Evolutionary conservation across 2,329 filamentous ascomycete species (phyloP).

Genomic region (Diaporthe vaccinii): DNA sequence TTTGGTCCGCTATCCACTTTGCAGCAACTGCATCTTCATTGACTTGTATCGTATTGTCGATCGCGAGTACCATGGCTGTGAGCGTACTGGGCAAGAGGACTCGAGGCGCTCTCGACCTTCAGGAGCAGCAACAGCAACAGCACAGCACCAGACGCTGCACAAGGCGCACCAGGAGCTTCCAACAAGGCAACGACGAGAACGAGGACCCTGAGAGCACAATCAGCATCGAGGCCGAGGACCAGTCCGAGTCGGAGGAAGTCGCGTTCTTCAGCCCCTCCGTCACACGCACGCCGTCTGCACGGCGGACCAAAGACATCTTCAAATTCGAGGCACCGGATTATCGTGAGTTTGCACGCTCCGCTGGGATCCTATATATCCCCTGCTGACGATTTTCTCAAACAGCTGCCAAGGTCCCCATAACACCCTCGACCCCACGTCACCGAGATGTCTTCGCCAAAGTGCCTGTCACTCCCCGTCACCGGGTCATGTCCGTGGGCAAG

Average conservation of each 20-base stretch:
- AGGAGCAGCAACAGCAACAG: slow-evolving; percentile 53
- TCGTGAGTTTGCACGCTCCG: slow-evolving; percentile 38
- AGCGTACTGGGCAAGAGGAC: slow-evolving; percentile 51
- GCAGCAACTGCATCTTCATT: slow-evolving; percentile 16
- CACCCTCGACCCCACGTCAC: slow-evolving; percentile 81
- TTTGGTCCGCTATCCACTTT: slow-evolving; percentile 34
- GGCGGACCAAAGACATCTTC: slow-evolving; percentile 36
- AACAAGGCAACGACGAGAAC: slow-evolving; percentile 75
- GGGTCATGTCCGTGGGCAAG: slow-evolving; percentile 82
- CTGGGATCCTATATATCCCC: background rate
- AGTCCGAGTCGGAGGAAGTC: slow-evolving; percentile 53
- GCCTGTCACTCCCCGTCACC: slow-evolving; percentile 85
- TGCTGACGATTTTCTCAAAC: slow-evolving; percentile 41
- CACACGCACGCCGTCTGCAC: slow-evolving; percentile 41
- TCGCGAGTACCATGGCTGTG: slow-evolving; percentile 45
- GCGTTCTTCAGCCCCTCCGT: slow-evolving; percentile 47
- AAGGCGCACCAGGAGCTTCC: slow-evolving; percentile 50
- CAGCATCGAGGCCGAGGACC: slow-evolving; percentile 60
- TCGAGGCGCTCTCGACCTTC: slow-evolving; percentile 30
- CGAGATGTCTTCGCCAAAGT: slow-evolving; percentile 81
- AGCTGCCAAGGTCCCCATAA: slow-evolving; percentile 65
- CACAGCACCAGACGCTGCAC: slow-evolving; percentile 61
- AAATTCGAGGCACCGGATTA: slow-evolving; percentile 42
- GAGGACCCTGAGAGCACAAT: slow-evolving; percentile 64
- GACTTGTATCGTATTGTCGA: slow-evolving; percentile 7